Evolutionary conservation across 768 basidiomycete species (phyloP), one percentile per base, ranked within the genome.

Genomic region (Naematelia encephala): DNA sequence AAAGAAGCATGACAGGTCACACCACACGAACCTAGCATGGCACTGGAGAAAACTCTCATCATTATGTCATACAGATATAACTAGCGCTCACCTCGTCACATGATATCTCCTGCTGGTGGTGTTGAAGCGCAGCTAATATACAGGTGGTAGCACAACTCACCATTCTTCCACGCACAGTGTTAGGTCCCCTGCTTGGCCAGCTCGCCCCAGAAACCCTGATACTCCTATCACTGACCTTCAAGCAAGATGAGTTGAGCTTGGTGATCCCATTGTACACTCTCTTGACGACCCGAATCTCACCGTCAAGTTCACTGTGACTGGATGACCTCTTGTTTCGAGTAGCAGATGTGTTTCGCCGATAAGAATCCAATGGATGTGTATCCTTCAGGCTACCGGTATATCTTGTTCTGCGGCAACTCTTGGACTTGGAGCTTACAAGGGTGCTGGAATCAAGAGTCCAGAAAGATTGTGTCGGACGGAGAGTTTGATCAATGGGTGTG

Each of bases 221-320:
- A 14, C 30, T 30, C n/a, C 52, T 29, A 42, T 56, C 43, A 56
- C 54, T 56, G 19, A 12, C 43, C 44, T n/a, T 5, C n/a, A 42
- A 43, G 23, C 28, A 39, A 29, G 19, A 16, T 10, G 16, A 25
- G 12, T 16, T 54, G 28, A 54, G 52, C 5, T n/a, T 13, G 39
- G 19, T 21, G 4, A 16, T n/a, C 4, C 19, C 52, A 34, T 54
- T 29, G 11, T 16, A 11, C n/a, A 34, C 29, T n/a, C 11, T n/a
- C 30, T 19, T 14, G 39, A 54, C n/a, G 39, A 8, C n/a, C 16
- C 11, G 52, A 16, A 11, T 30, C 43, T 26, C 12, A 19, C 10
- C n/a, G 19, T 47, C 46, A 8, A 8, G n/a, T 8, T 11, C 11
- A 8, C 25, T 47, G 19, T 19, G 8, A 47, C 19, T 21, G 21